phyloP scores from a whole-genome alignment of 352 stramenopile species.

The Globisporangium abappressorium region DNA sequence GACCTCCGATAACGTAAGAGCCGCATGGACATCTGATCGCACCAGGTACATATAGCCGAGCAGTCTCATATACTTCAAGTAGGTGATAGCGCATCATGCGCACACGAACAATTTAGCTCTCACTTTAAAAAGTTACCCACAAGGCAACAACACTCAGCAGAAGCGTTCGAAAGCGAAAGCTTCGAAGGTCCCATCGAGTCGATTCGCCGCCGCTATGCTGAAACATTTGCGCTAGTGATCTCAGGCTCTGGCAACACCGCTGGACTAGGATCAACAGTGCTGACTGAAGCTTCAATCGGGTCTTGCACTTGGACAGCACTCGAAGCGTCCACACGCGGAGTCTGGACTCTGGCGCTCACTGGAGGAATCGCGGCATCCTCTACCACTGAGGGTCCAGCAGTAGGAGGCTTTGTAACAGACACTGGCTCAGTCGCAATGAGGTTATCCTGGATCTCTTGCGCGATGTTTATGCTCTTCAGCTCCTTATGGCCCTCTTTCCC shows the following conservation, averaged over 20 bases:
- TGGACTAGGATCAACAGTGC: background rate
- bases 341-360: background rate
- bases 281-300: background rate
- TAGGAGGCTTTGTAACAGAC: background rate
- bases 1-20: too few species aligned
- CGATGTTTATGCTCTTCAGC: background rate
- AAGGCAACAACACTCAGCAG: background rate
- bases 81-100: too few species aligned
- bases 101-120: background rate
- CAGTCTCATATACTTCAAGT: too few species aligned
- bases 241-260: background rate
- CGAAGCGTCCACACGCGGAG: background rate
- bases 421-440: constrained; percentile 5
- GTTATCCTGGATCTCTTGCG: background rate
- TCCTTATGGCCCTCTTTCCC: background rate
- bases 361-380: background rate
- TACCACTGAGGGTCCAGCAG: background rate
- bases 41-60: too few species aligned
- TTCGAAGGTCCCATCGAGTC: background rate
- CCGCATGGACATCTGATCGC: too few species aligned
- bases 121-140: background rate
- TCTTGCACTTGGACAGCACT: background rate
- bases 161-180: background rate
- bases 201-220: background rate
- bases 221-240: background rate